Evolutionary conservation across 2,329 filamentous ascomycete species (phyloP).

Genomic region (Aspergillus hortae): DNA sequence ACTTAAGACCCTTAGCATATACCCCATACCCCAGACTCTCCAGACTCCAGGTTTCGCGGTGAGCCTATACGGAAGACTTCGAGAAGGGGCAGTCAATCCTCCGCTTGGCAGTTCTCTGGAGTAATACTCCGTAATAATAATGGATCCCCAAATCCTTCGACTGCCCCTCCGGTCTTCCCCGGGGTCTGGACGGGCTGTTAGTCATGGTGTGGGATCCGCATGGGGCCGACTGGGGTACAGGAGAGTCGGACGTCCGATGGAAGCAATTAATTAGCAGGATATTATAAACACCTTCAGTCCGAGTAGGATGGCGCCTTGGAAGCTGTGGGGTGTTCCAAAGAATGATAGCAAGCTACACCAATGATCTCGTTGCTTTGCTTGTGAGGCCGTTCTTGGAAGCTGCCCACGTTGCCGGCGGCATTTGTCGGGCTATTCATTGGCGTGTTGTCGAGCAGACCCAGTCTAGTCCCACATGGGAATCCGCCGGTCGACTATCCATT

Average conservation of each 20-base stretch:
- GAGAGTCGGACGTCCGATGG: background rate
- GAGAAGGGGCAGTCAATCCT: background rate
- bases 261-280: no score
- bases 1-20: background rate
- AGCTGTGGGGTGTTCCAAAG: background rate
- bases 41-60: background rate
- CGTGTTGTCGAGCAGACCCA: background rate
- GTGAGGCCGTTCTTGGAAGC: background rate
- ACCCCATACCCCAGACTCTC: background rate
- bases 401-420: constrained; percentile 1
- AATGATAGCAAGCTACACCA: no score
- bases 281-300: no score
- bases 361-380: background rate
- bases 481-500: constrained; percentile 13
- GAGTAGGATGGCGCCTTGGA: no score
- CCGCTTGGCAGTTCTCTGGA: background rate
- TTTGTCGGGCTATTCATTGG: background rate
- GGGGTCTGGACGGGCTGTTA: background rate
- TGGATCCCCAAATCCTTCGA: background rate
- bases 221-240: background rate
- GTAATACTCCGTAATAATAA: background rate
- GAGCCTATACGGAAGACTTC: background rate
- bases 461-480: constrained; percentile 17
- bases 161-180: background rate
- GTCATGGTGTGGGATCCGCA: background rate